A percentile compares a stretch with the other conserved stretches of the same genome.
Evolutionary conservation across 75 land plant genomes (phyloP).

Genomic region (Cunninghamia lanceolata): DNA sequence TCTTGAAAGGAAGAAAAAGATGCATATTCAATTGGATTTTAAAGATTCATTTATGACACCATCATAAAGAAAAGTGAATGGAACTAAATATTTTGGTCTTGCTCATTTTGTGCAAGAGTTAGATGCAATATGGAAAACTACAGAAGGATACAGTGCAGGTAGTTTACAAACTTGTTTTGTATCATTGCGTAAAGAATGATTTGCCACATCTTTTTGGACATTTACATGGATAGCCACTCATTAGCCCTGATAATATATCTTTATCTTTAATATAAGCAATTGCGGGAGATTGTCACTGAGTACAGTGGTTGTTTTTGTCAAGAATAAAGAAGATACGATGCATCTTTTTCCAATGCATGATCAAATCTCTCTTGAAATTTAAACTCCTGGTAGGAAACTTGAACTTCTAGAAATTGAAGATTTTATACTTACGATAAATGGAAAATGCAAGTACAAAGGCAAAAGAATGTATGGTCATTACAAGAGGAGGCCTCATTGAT

Average conservation of each 20-base stretch:
- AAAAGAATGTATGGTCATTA: too few relatives aligned
- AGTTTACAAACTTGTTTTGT: slow-evolving; percentile 64
- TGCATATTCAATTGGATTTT: slow-evolving; percentile 51
- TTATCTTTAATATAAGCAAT: slow-evolving; percentile 52
- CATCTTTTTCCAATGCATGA: slow-evolving; percentile 86
- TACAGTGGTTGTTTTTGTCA: slow-evolving; percentile 78
- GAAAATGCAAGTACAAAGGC: too few relatives aligned
- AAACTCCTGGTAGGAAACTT: slow-evolving; percentile 24
- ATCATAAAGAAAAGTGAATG: too few relatives aligned
- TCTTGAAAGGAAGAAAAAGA: slow-evolving; percentile 48
- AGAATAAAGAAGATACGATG: slow-evolving; percentile 86
- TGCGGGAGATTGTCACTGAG: slow-evolving; percentile 90
- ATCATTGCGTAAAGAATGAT: slow-evolving; percentile 53
- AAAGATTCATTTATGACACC: slow-evolving; percentile 21
- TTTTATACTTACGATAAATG: slow-evolving; percentile 65
- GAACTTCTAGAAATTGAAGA: slow-evolving; percentile 44
- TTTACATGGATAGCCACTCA: slow-evolving; percentile 74
- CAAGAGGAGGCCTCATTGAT: too few relatives aligned
- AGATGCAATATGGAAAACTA: slow-evolving; percentile 6
- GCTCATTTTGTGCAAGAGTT: too few relatives aligned
- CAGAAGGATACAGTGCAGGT: slow-evolving; percentile 51
- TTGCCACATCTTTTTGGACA: slow-evolving; percentile 74
- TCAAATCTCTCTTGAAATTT: slow-evolving; percentile 40
- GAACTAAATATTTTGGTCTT: too few relatives aligned
- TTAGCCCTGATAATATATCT: slow-evolving; percentile 48